Evolutionary conservation across 495 filamentous ascomycete species (phyloP).

Genomic region (Daldinia loculata): DNA sequence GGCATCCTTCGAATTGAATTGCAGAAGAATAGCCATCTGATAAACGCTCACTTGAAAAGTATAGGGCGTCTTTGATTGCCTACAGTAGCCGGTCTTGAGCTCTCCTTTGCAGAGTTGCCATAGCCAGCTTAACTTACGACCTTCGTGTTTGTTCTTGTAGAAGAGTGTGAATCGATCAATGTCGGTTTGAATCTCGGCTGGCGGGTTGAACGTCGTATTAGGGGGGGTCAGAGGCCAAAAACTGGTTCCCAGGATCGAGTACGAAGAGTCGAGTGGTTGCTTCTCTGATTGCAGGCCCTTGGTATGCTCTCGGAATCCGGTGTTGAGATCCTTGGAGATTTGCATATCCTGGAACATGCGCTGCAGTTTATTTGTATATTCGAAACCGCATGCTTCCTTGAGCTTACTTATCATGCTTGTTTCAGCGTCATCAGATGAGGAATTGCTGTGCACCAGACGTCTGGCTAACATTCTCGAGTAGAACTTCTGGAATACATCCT

Average conservation of each 20-base stretch:
- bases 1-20: constrained; percentile 92
- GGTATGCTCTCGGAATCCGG: constrained; percentile 71
- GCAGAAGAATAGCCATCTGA: constrained; percentile 95
- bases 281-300: constrained; percentile 56
- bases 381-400: constrained; percentile 97
- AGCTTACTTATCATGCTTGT: constrained; percentile 99
- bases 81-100: constrained; percentile 91
- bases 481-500: constrained; percentile 99
- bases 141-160: constrained; percentile 95
- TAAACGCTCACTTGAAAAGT: constrained; percentile 98
- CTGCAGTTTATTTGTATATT: constrained; percentile 99
- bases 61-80: constrained; percentile 85
- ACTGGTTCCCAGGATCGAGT: constrained; percentile 91
- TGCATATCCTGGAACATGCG: constrained; percentile 99
- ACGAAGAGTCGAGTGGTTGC: constrained; percentile 76
- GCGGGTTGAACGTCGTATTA: constrained; percentile 84
- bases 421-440: constrained; percentile 95
- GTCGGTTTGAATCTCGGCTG: constrained; percentile 82
- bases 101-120: constrained; percentile 99
- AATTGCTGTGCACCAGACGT: constrained; percentile 91
- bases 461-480: constrained; percentile 97
- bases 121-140: constrained; percentile 95
- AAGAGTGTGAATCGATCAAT: constrained; percentile 89
- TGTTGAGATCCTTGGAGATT: constrained; percentile 96
- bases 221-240: constrained; percentile 96